Percentiles rank a stretch among this genome's conserved stretches.
phyloP scores from a whole-genome alignment of 768 basidiomycete genomes.

The Phylloporus sp. region DNA sequence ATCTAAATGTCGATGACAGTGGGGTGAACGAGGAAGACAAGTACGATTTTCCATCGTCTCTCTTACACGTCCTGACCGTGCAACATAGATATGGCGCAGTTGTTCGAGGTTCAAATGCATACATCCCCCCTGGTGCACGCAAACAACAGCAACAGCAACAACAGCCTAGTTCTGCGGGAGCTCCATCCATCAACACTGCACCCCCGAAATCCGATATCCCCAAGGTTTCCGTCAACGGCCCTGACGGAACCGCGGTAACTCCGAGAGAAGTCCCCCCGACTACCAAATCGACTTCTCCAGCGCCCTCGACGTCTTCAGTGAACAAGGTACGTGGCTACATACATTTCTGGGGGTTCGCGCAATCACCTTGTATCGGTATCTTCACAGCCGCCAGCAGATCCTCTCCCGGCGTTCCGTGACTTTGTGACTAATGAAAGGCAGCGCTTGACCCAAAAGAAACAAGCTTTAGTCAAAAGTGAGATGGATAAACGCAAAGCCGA shows the following conservation, averaged over 20 bases:
- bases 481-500: conserved; percentile 95
- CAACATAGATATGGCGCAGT: conserved; percentile 82
- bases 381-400: conserved; percentile 61
- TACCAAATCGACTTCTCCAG: conserved; percentile 61
- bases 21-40: conserved; percentile 93
- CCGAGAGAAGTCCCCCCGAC: conserved; percentile 42
- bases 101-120: conserved; percentile 80
- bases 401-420: conserved; percentile 81
- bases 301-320: conserved; percentile 40
- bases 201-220: conserved; percentile 48
- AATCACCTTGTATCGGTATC: conserved; percentile 3
- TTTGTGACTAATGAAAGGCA: conserved; percentile 93
- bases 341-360: not conserved
- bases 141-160: conserved; percentile 38
- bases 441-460: conserved; percentile 84
- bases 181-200: conserved; percentile 26
- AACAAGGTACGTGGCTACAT: conserved; percentile 44
- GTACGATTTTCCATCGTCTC: conserved; percentile 41
- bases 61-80: conserved; percentile 18
- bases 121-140: conserved; percentile 90
- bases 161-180: conserved; percentile 19
- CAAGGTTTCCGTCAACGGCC: conserved; percentile 70
- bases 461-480: conserved; percentile 83
- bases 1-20: conserved; percentile 57
- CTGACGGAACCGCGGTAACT: conserved; percentile 57